phyloP scores from a whole-genome alignment of 2,329 filamentous ascomycete species.

The Trichophyton mentagrophytes region DNA sequence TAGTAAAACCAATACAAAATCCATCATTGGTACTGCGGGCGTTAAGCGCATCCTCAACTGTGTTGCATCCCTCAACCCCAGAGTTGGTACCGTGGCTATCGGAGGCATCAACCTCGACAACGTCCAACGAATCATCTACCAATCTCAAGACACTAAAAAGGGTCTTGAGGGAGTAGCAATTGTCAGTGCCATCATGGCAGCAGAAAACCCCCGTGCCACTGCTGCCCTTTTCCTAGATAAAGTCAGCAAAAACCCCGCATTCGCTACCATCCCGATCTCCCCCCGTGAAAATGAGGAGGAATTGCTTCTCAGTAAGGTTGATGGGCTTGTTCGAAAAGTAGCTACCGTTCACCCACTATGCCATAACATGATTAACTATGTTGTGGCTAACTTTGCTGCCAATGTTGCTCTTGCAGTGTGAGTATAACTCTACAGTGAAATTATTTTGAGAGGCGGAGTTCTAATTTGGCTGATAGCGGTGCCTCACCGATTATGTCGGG shows the following conservation, averaged over 20 bases:
- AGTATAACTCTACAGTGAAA: slow-evolving; percentile 9
- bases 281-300: slow-evolving; percentile 20
- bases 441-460: not conserved
- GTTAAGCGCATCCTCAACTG: slow-evolving; percentile 52
- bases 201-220: slow-evolving; percentile 51
- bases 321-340: slow-evolving; percentile 47
- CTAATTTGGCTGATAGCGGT: slow-evolving; percentile 36
- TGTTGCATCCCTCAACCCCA: slow-evolving; percentile 38
- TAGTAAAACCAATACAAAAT: slow-evolving; percentile 77
- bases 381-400: slow-evolving; percentile 89
- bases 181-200: slow-evolving; percentile 76
- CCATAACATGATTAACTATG: slow-evolving; percentile 96
- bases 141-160: slow-evolving; percentile 47
- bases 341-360: slow-evolving; percentile 56
- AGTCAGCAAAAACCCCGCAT: slow-evolving; percentile 34
- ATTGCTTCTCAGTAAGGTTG: slow-evolving; percentile 25
- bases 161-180: slow-evolving; percentile 69
- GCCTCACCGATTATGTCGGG: slow-evolving; percentile 91
- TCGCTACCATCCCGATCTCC: slow-evolving; percentile 21
- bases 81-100: slow-evolving; percentile 58
- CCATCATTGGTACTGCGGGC: slow-evolving; percentile 61
- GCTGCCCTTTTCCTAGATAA: slow-evolving; percentile 47
- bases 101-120: slow-evolving; percentile 75
- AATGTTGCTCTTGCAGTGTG: slow-evolving; percentile 70
- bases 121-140: slow-evolving; percentile 58